Evolutionary conservation across 768 basidiomycete genomes (phyloP).

Genomic region (Boletellus emodensis): DNA sequence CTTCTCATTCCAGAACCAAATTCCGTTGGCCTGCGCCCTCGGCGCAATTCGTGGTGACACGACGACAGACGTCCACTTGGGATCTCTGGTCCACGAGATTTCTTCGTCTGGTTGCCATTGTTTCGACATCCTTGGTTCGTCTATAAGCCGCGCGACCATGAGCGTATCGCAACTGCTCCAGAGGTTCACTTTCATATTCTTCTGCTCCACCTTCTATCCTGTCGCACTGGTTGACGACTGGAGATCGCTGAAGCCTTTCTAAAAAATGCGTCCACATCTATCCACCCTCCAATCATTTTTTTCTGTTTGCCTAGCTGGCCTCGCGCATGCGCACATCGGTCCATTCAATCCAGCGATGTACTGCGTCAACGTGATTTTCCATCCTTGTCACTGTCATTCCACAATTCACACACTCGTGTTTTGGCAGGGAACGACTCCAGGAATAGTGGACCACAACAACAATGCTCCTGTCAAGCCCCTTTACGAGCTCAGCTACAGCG

Average conservation of each 20-base stretch:
- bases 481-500: background rate
- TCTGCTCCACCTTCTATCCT: background rate
- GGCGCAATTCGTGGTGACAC: too few relatives aligned
- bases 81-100: too few relatives aligned
- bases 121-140: background rate
- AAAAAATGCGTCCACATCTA: constrained; percentile 1
- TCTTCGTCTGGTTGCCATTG: too few relatives aligned
- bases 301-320: constrained; percentile 8
- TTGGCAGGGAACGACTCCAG: background rate
- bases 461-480: background rate
- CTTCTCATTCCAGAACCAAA: too few relatives aligned
- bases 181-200: background rate
- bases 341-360: background rate
- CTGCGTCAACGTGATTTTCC: constrained; percentile 2
- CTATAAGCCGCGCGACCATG: constrained; percentile 6
- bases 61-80: too few relatives aligned
- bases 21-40: too few relatives aligned
- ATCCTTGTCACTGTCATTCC: background rate
- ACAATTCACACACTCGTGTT: background rate
- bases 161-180: background rate
- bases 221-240: constrained; percentile 9
- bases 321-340: constrained; percentile 5
- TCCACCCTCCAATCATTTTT: background rate
- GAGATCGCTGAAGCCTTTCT: background rate
- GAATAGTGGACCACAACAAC: background rate